phyloP scores from a whole-genome alignment of 2,329 filamentous ascomycete genomes.

The Claviceps africana region DNA sequence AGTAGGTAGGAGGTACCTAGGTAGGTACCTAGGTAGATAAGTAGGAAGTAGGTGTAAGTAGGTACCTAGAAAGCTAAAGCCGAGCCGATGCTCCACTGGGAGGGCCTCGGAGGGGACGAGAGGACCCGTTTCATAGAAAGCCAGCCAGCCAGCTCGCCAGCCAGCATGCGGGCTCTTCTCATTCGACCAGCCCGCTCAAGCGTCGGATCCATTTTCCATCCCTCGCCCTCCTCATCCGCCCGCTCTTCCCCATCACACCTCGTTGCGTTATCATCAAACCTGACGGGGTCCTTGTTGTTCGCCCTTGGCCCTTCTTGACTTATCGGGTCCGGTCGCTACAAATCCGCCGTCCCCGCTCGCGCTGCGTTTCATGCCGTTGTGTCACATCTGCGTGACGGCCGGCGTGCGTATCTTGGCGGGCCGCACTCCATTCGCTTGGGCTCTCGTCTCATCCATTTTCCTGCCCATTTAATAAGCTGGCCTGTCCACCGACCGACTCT shows the following conservation, averaged over 20 bases:
- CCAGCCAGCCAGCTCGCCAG: too few species aligned
- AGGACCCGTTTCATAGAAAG: too few species aligned
- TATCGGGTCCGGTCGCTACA: neutral
- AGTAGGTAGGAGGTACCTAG: too few species aligned
- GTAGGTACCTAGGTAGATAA: too few species aligned
- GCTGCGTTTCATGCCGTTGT: neutral
- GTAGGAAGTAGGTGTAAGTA: too few species aligned
- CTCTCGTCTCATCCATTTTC: neutral
- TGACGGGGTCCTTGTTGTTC: neutral
- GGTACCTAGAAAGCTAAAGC: neutral
- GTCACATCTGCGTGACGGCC: neutral
- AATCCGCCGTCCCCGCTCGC: conserved; percentile 1
- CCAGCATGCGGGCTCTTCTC: too few species aligned
- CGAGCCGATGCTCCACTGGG: neutral
- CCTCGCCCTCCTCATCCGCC: too few species aligned
- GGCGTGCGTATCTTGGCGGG: neutral
- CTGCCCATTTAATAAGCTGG: neutral
- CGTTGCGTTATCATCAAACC: neutral
- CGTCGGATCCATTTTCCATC: too few species aligned
- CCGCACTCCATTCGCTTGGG: neutral
- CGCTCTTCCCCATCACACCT: neutral
- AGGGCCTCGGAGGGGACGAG: too few species aligned
- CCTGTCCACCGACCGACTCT: neutral
- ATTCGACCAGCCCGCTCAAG: too few species aligned
- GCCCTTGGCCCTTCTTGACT: neutral